Evolutionary conservation across 352 stramenopile genomes (phyloP).

Genomic region (Saprolegnia diclina): DNA sequence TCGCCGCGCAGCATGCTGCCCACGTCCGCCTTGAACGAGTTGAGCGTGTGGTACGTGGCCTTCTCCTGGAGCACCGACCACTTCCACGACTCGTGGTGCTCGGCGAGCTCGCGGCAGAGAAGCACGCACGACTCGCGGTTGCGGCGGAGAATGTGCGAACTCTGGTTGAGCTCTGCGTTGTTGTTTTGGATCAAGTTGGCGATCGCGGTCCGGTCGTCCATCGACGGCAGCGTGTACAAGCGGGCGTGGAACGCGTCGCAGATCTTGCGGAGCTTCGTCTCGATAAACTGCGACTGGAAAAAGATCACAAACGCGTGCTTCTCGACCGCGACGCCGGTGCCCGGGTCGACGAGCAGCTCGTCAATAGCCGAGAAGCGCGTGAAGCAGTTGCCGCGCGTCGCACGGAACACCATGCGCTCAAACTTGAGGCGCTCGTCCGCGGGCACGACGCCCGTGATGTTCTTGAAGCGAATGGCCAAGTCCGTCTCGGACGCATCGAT

Average conservation of each 20-base stretch:
- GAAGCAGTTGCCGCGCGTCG: constrained; percentile 98
- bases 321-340: constrained; percentile 78
- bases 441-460: constrained; percentile 91
- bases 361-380: constrained; percentile 96
- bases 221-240: constrained; percentile 92
- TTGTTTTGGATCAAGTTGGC: constrained; percentile 88
- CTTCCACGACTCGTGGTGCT: constrained; percentile 80
- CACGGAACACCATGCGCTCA: constrained; percentile 98
- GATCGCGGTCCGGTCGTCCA: constrained; percentile 89
- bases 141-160: constrained; percentile 92
- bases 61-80: constrained; percentile 90
- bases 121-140: constrained; percentile 79
- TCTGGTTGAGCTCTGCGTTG: constrained; percentile 93
- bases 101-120: constrained; percentile 33
- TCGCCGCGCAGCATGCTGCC: constrained; percentile 85
- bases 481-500: constrained; percentile 12
- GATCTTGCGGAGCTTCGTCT: constrained; percentile 98
- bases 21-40: constrained; percentile 89
- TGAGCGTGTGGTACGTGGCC: constrained; percentile 90
- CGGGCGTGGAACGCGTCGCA: constrained; percentile 97
- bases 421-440: constrained; percentile 94
- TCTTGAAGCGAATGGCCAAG: constrained; percentile 68
- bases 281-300: constrained; percentile 96
- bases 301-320: constrained; percentile 93
- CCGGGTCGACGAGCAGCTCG: constrained; percentile 82